phyloP scores from a whole-genome alignment of 2,329 filamentous ascomycete species.

The Purpureocillium lavendulum region DNA sequence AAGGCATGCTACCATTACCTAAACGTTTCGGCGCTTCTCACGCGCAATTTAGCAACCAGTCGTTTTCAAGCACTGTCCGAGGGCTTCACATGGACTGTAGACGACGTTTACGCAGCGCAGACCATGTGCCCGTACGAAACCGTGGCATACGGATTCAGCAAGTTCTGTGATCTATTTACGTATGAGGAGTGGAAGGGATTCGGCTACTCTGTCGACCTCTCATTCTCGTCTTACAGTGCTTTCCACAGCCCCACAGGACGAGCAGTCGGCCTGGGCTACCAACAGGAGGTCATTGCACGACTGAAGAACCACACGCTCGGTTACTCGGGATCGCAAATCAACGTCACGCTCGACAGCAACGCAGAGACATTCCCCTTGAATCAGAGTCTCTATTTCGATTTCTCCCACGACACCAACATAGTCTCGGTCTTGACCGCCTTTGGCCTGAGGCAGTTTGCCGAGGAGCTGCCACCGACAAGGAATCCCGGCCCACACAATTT shows the following conservation, averaged over 20 bases:
- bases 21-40: not conserved
- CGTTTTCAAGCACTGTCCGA: conserved; percentile 49
- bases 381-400: conserved; percentile 69
- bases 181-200: conserved; percentile 67
- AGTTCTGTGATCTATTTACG: conserved; percentile 67
- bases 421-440: conserved; percentile 63
- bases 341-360: conserved; percentile 62
- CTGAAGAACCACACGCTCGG: conserved; percentile 57
- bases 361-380: conserved; percentile 63
- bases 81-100: conserved; percentile 54
- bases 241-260: conserved; percentile 60
- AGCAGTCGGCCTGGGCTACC: conserved; percentile 65
- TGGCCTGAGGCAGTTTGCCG: conserved; percentile 60
- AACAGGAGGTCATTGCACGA: conserved; percentile 64
- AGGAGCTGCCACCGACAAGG: conserved; percentile 44
- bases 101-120: conserved; percentile 60
- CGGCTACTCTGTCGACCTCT: conserved; percentile 62
- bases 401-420: conserved; percentile 71
- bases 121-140: conserved; percentile 72
- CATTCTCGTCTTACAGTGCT: conserved; percentile 51
- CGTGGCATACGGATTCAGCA: conserved; percentile 65
- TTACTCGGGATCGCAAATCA: conserved; percentile 53
- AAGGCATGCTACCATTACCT: conserved; percentile 5
- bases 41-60: conserved; percentile 36
- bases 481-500: conserved; percentile 53